These are phyloP conservation scores for Coemansia sp. DNA, from an alignment of 192 early-diverging fungal species.

Conservation along the genomic window DNA sequence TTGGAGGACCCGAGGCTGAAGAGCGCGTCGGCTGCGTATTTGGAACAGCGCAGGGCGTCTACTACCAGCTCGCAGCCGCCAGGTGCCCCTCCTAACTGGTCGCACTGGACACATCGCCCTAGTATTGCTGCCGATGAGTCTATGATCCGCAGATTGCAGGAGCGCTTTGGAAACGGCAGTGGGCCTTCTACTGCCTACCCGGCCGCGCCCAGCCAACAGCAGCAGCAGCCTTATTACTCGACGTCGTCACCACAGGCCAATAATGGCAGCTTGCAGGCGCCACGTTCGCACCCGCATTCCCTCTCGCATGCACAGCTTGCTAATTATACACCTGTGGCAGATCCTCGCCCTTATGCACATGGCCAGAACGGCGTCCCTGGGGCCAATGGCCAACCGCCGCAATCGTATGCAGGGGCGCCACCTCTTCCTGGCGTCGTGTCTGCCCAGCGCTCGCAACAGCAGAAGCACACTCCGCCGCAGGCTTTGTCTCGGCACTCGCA, in stretches of 20 bases:
- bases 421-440: background rate
- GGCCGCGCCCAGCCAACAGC: background rate
- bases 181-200: background rate
- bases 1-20: slow-evolving; percentile 27
- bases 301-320: slow-evolving; percentile 12
- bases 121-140: slow-evolving; percentile 60
- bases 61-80: slow-evolving; percentile 29
- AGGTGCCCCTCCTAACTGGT: slow-evolving; percentile 23
- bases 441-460: background rate
- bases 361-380: background rate
- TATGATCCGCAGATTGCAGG: slow-evolving; percentile 56
- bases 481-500: background rate
- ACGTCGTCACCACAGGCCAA: background rate
- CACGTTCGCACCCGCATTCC: background rate
- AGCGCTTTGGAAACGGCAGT: slow-evolving; percentile 40
- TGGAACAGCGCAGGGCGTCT: slow-evolving; percentile 49
- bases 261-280: slow-evolving; percentile 7
- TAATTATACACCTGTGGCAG: slow-evolving; percentile 17
- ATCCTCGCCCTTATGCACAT: slow-evolving; percentile 27
- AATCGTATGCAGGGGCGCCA: slow-evolving; percentile 8
- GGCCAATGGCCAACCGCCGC: background rate
- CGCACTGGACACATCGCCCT: slow-evolving; percentile 55
- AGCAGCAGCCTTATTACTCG: background rate
- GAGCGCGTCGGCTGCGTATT: slow-evolving; percentile 26
- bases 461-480: slow-evolving; percentile 9